Percentiles rank a stretch among this genome's conserved stretches.
Conservation (phyloP, 805 yeast genomes). For the Yarrowia sp. region DNA sequence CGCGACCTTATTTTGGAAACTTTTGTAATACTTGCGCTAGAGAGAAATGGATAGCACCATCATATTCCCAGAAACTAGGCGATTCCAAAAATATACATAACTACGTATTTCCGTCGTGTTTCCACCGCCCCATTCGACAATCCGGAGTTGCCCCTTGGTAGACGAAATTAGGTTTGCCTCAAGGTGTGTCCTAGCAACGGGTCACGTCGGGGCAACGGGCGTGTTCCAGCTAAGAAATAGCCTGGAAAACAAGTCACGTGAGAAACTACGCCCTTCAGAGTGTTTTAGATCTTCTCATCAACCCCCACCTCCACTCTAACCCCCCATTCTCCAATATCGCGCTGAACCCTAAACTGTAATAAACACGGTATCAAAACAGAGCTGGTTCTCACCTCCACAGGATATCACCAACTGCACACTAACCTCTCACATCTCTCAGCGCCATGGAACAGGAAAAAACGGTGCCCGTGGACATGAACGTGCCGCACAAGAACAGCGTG, state of each 20-base stretch:
- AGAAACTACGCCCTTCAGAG: not conserved
- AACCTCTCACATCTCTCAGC: too few species aligned
- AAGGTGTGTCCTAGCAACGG: not conserved
- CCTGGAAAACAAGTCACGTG: not conserved
- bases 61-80: not conserved
- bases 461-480: conserved; percentile 46
- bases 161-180: not conserved
- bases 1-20: too few species aligned
- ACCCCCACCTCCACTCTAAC: too few species aligned
- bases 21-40: too few species aligned
- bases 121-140: too few species aligned
- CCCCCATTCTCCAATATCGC: too few species aligned
- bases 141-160: conserved; percentile 2
- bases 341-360: conserved; percentile 3
- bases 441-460: conserved; percentile 32
- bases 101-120: too few species aligned
- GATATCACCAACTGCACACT: not conserved
- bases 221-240: not conserved
- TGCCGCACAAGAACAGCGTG: conserved; percentile 47
- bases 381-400: not conserved
- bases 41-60: not conserved
- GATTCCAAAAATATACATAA: not conserved
- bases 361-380: conserved; percentile 10
- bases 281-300: too few species aligned
- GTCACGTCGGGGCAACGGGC: conserved; percentile 14